Base-by-base conservation (phyloP, 2,329 filamentous ascomycete species). In the Trichophyton schoenleinii region DNA sequence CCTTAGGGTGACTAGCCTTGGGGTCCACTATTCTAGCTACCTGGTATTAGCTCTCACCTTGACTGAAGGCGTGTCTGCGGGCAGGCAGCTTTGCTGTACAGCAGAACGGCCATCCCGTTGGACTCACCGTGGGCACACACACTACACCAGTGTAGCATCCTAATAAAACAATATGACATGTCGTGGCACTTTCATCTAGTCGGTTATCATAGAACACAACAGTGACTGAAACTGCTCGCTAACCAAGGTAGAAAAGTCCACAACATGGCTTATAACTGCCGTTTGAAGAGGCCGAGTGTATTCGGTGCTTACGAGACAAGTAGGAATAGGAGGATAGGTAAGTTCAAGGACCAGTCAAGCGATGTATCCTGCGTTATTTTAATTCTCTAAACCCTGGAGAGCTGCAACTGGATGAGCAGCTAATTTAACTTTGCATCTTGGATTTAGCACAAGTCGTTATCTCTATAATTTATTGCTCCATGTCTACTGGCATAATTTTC, bases 401-500 rank as follows among this genome's bases (percentile, higher is more conserved):
- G 28, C 11, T 20, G 13, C 9, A 18, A 36, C 18, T 18, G 34
- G 28, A 9, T 6, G 18, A 55, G 52, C 9, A 34, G 11, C 52
- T 55, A 55, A 55, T 34, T 2, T 6, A 36, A n/a, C 5, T 6
- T 22, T 48, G 13, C 11, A 5, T 22, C 2, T 36, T 36, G 11
- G 41, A 62, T 18, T 7, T 67, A 89, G 86, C 81, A 15, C 88
- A 92, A 74, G 83, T 91, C n/a, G 74, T 75, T 46, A 77, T 83
- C 55, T 87, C 85, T 4, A 83, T 89, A 0, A 67, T 88, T 9
- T 88, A 87, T 70, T 92, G 88, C 72, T 81, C 91, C 41, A 80
- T 95, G 63, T 84, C 88, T 5, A 86, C 90, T 3, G 91, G 89
- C 1, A 78, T 91, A 46, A 84, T 94, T 18, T 94, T 94, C 73